These are phyloP conservation scores for Fusarium lateritium DNA, from an alignment of 2,329 filamentous ascomycete species.

Conservation along the genomic window DNA sequence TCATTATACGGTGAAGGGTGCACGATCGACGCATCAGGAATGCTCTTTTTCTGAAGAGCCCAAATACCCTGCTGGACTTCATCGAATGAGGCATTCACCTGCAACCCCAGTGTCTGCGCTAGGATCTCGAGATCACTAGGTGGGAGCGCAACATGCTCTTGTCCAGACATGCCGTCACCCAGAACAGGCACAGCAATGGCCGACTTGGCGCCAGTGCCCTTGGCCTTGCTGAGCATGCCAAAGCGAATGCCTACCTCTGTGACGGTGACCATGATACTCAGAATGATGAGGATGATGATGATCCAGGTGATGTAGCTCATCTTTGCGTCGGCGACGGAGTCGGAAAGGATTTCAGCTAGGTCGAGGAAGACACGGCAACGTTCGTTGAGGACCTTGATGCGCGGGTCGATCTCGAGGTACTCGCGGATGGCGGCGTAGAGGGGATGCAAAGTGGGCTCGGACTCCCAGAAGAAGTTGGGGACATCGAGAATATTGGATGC, in stretches of 20 bases:
- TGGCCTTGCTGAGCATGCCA: conserved; percentile 70
- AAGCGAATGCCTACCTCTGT: conserved; percentile 92
- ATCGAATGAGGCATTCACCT: conserved; percentile 54
- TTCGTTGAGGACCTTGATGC: conserved; percentile 97
- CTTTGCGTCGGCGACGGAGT: conserved; percentile 92
- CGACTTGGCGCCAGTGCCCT: conserved; percentile 25
- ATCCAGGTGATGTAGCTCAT: conserved; percentile 99
- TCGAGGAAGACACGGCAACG: conserved; percentile 97
- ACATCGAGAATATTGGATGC: conserved; percentile 96
- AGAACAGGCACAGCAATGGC: conserved; percentile 33
- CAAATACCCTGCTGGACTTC: conserved; percentile 55
- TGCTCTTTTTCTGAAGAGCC: conserved; percentile 46
- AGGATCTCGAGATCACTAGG: conserved; percentile 55
- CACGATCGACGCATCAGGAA: conserved; percentile 22
- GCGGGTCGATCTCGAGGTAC: conserved; percentile 96
- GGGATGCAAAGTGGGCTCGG: conserved; percentile 93
- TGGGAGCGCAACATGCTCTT: conserved; percentile 33
- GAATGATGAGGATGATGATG: conserved; percentile 91
- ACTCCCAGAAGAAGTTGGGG: conserved; percentile 98
- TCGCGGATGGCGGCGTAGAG: conserved; percentile 95
- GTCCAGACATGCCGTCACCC: conserved; percentile 30
- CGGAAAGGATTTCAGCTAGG: conserved; percentile 92
- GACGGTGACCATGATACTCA: conserved; percentile 92
- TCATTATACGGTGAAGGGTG: conserved; percentile 33
- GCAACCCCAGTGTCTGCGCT: conserved; percentile 54